These are phyloP conservation scores for Ephemerocybe angulata DNA, from an alignment of 768 basidiomycete species.

Conservation along the genomic window DNA sequence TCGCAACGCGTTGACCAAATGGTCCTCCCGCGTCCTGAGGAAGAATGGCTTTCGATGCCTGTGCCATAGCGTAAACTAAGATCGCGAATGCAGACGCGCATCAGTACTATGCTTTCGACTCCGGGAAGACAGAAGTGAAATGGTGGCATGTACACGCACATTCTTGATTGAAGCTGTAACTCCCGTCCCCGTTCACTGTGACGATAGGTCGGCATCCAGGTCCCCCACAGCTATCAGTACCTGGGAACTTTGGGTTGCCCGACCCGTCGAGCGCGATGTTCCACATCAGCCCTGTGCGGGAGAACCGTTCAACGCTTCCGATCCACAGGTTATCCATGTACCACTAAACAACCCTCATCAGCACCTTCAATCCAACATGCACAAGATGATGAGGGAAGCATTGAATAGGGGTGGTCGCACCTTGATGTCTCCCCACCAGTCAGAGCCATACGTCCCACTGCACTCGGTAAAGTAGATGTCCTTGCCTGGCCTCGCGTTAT, in stretches of 20 bases:
- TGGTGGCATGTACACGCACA: no score
- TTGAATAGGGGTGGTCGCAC: slow-evolving; percentile 26
- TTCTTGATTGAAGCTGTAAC: slow-evolving; percentile 68
- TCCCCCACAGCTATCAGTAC: slow-evolving; percentile 57
- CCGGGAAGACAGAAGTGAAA: no score
- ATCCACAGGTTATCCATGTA: slow-evolving; percentile 59
- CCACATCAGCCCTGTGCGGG: slow-evolving; percentile 65
- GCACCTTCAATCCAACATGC: neutral
- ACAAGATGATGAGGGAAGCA: no score
- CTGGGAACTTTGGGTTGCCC: slow-evolving; percentile 64
- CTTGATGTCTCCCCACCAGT: slow-evolving; percentile 83
- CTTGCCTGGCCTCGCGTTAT: slow-evolving; percentile 52
- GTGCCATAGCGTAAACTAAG: slow-evolving; percentile 67
- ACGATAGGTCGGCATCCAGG: slow-evolving; percentile 64
- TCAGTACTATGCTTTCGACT: no score
- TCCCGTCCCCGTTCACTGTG: slow-evolving; percentile 61
- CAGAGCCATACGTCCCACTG: slow-evolving; percentile 57
- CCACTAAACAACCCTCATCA: slow-evolving; percentile 42
- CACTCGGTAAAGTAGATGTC: slow-evolving; percentile 61
- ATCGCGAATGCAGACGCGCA: no score
- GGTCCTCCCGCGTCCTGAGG: slow-evolving; percentile 68
- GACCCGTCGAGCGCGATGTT: slow-evolving; percentile 63
- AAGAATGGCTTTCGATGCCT: slow-evolving; percentile 68
- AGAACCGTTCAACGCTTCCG: slow-evolving; percentile 25
- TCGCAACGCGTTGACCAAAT: slow-evolving; percentile 64